A percentile compares a stretch with the other conserved stretches of the same genome.
These are phyloP conservation scores for Naganishia sp. DNA, from an alignment of 1,284 basidiomycete genomes.

Conservation along the genomic window DNA sequence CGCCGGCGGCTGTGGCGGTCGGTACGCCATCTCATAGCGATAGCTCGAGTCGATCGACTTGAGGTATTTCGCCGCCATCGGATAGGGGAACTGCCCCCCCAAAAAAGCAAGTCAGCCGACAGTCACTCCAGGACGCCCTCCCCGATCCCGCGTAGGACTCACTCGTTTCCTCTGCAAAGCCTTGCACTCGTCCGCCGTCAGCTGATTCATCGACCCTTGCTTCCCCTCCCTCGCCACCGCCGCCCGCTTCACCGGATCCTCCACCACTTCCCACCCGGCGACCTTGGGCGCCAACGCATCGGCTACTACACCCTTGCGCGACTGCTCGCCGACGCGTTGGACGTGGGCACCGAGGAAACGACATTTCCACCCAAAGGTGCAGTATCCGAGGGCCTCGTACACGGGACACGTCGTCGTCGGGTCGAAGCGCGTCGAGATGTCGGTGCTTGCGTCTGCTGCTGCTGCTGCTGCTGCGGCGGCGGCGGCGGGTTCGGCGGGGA, in stretches of 20 bases:
- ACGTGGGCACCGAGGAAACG: slow-evolving; percentile 82
- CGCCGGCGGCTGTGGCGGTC: slow-evolving; percentile 8
- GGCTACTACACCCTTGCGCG: slow-evolving; percentile 32
- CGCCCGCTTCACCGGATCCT: slow-evolving; percentile 63
- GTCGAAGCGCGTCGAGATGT: slow-evolving; percentile 53
- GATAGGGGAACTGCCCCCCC: slow-evolving; percentile 21
- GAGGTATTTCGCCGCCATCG: slow-evolving; percentile 8
- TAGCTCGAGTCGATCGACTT: slow-evolving; percentile 23
- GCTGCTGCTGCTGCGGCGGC: slow-evolving; percentile 13
- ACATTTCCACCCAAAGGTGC: slow-evolving; percentile 85
- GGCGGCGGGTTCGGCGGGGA: slow-evolving; percentile 27
- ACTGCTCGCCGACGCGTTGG: slow-evolving; percentile 33
- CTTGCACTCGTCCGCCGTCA: slow-evolving; percentile 62
- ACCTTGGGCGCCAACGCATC: slow-evolving; percentile 47
- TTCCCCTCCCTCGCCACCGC: slow-evolving; percentile 57
- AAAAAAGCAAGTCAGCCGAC: no score
- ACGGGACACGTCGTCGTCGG: slow-evolving; percentile 67
- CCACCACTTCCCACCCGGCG: slow-evolving; percentile 52
- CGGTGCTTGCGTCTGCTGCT: not conserved
- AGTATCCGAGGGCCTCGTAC: slow-evolving; percentile 73
- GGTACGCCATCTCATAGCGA: slow-evolving; percentile 18
- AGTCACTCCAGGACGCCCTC: no score
- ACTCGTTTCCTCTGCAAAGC: slow-evolving; percentile 69
- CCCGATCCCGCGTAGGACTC: slow-evolving; percentile 30
- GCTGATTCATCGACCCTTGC: slow-evolving; percentile 73